These are phyloP conservation scores for Tieghemiomyces parasiticus DNA, from an alignment of 192 early-diverging fungal species.

Conservation along the genomic window DNA sequence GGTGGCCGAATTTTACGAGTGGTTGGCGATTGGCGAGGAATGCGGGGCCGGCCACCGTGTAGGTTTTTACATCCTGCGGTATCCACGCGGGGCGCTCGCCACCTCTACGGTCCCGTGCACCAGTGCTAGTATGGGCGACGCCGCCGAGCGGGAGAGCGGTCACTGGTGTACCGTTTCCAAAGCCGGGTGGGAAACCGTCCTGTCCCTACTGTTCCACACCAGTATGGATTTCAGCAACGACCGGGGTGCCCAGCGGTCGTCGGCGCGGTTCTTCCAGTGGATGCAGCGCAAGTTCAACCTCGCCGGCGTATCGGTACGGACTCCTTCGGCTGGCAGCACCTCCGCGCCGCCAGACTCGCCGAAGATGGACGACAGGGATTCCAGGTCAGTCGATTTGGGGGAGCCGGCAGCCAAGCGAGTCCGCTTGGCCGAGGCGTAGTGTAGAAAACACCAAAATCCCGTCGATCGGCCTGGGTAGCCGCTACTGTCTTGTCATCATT, in stretches of 20 bases:
- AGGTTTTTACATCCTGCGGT: slow-evolving; percentile 38
- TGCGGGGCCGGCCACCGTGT: slow-evolving; percentile 52
- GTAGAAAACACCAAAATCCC: no score
- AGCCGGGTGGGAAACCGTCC: slow-evolving; percentile 19
- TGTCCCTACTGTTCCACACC: slow-evolving; percentile 19
- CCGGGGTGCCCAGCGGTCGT: slow-evolving; percentile 12
- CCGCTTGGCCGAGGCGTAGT: no score
- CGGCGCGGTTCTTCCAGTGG: slow-evolving; percentile 13
- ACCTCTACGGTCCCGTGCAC: neutral
- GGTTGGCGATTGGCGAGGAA: slow-evolving; percentile 57
- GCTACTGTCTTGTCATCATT: no score
- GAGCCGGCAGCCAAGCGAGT: no score
- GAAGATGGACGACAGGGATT: no score
- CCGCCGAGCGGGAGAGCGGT: slow-evolving; percentile 1
- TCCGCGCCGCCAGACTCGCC: no score
- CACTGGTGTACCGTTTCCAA: slow-evolving; percentile 16
- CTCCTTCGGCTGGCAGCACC: no score
- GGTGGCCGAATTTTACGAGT: slow-evolving; percentile 43
- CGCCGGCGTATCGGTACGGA: no score
- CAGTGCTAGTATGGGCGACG: neutral
- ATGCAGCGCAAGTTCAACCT: slow-evolving; percentile 12
- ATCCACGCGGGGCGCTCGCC: no score
- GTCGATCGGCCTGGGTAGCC: no score
- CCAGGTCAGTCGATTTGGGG: no score
- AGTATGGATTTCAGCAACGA: slow-evolving; percentile 24